Conservation (phyloP, 2,329 filamentous ascomycete species). For the Penicillium sp. region DNA sequence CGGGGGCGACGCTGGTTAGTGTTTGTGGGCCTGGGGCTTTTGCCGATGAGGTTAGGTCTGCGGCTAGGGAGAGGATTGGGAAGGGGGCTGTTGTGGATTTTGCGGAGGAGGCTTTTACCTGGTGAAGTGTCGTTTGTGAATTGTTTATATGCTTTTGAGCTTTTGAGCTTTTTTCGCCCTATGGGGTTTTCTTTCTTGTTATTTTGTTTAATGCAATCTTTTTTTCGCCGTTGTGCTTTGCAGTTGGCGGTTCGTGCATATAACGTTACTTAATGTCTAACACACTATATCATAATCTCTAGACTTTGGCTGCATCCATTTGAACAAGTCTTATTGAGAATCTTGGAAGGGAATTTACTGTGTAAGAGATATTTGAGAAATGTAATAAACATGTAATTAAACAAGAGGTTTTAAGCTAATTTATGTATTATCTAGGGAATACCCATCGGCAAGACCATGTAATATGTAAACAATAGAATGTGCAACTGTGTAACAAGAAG, state of each 20-base stretch:
- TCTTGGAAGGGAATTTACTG: too few relatives aligned
- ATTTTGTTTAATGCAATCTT: not conserved
- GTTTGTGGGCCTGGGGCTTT: constrained; percentile 65
- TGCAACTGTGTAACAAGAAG: not conserved
- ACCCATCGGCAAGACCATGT: not conserved
- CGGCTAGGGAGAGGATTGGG: constrained; percentile 53
- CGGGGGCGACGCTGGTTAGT: constrained; percentile 61
- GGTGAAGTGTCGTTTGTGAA: constrained; percentile 40
- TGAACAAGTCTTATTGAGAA: not conserved
- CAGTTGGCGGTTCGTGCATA: not conserved
- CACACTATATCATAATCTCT: not conserved
- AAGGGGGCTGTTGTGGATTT: constrained; percentile 59
- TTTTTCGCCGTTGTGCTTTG: not conserved
- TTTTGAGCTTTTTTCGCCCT: not conserved
- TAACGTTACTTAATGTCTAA: not conserved
- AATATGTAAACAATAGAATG: not conserved
- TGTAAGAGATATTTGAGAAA: not conserved
- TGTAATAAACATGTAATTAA: not conserved
- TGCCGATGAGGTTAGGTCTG: constrained; percentile 60
- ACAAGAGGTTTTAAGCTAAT: not conserved
- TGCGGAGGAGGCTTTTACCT: constrained; percentile 66
- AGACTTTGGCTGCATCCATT: not conserved
- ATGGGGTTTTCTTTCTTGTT: not conserved
- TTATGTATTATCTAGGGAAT: constrained; percentile 1
- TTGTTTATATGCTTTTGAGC: not conserved